Evolutionary conservation across 202 grass and related monocot genomes (phyloP).

Genomic region (Zoysia matrella): DNA sequence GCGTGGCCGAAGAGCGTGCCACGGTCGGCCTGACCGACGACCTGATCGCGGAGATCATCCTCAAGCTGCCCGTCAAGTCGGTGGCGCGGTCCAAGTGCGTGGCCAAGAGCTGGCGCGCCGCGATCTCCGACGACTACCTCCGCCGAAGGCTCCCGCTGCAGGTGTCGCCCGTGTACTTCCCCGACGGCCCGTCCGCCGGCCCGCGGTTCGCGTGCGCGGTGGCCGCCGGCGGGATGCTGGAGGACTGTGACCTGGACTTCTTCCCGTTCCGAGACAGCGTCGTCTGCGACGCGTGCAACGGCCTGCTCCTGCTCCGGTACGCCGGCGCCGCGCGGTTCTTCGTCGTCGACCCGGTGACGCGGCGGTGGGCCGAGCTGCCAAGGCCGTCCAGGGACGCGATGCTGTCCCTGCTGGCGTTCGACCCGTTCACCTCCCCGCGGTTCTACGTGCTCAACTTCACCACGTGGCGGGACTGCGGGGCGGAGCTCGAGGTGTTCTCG

Average conservation of each 20-base stretch:
- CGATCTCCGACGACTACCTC: slow-evolving; percentile 53
- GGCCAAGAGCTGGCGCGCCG: slow-evolving; percentile 47
- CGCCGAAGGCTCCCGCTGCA: slow-evolving; percentile 41
- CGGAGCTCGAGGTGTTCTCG: slow-evolving; percentile 44
- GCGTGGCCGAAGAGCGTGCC: not conserved
- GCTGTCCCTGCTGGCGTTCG: slow-evolving; percentile 44
- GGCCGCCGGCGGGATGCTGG: not conserved
- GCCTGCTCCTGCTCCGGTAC: slow-evolving; percentile 38
- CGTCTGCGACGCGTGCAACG: slow-evolving; percentile 48
- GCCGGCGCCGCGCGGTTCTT: not conserved
- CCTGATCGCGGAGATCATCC: slow-evolving; percentile 55
- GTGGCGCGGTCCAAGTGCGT: slow-evolving; percentile 56
- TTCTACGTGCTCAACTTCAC: slow-evolving; percentile 50
- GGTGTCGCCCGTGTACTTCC: slow-evolving; percentile 61
- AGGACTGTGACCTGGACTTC: slow-evolving; percentile 37
- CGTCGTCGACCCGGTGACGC: slow-evolving; percentile 29
- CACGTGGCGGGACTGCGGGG: slow-evolving; percentile 35
- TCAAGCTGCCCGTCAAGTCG: slow-evolving; percentile 44
- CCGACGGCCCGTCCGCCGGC: not conserved
- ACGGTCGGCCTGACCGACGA: slow-evolving; percentile 32
- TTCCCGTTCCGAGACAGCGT: slow-evolving; percentile 28
- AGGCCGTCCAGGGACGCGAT: not conserved
- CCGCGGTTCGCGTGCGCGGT: not conserved
- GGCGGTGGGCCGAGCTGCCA: slow-evolving; percentile 35
- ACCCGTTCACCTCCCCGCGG: slow-evolving; percentile 7